phyloP scores from a whole-genome alignment of 768 basidiomycete genomes.

The Termitomyces sp. region DNA sequence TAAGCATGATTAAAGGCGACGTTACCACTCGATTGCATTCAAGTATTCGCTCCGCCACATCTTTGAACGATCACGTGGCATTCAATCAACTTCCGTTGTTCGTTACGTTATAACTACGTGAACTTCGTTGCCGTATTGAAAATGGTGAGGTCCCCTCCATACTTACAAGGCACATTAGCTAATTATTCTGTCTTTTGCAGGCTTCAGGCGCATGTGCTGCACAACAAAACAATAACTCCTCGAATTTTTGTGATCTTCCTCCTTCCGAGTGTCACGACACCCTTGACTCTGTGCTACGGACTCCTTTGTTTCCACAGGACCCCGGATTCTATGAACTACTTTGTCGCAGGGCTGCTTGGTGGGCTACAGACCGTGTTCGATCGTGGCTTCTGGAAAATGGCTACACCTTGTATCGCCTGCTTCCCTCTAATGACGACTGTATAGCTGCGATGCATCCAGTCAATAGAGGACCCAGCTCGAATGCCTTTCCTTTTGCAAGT shows the following conservation, averaged over 20 bases:
- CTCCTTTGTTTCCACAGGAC: neutral
- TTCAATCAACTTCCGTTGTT: no score
- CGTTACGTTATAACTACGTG: no score
- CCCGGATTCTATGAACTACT: neutral
- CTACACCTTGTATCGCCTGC: neutral
- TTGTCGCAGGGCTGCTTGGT: neutral
- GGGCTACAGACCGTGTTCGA: neutral
- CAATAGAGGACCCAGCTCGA: neutral
- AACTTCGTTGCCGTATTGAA: no score
- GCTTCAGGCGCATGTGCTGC: neutral
- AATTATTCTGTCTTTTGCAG: neutral
- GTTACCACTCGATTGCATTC: no score
- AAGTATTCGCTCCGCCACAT: no score
- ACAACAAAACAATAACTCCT: neutral
- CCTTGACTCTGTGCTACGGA: neutral
- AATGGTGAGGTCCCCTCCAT: neutral
- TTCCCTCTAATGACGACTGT: neutral
- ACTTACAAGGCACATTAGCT: neutral
- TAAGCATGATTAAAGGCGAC: no score
- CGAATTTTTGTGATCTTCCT: neutral
- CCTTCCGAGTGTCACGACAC: neutral
- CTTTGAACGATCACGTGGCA: no score
- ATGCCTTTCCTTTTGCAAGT: constrained; percentile 2
- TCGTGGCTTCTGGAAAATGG: neutral
- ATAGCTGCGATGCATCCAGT: neutral